phyloP scores from a whole-genome alignment of 176 grass and related monocot species.

The Oryza punctata region DNA sequence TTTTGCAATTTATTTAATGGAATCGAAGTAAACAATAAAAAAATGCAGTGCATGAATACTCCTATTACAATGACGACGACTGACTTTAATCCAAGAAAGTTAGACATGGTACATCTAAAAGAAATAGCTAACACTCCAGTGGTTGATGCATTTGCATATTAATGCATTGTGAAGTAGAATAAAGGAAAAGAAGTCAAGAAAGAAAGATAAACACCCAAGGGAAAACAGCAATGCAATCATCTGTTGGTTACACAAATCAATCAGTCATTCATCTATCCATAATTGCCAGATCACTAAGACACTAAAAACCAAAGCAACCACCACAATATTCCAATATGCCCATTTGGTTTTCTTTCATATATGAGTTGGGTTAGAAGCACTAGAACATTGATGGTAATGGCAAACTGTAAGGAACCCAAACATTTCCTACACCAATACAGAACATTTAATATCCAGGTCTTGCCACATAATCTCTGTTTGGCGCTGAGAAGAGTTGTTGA shows the following conservation, averaged over 20 bases:
- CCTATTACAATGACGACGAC: not conserved
- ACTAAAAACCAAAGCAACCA: slow-evolving; percentile 34
- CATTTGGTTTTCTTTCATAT: slow-evolving; percentile 24
- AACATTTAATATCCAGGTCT: slow-evolving; percentile 20
- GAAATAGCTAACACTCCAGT: slow-evolving; percentile 16
- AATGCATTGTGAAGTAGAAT: not conserved
- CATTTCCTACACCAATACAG: not conserved
- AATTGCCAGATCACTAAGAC: slow-evolving; percentile 7
- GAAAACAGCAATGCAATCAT: slow-evolving; percentile 23
- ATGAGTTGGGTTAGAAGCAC: slow-evolving; percentile 12
- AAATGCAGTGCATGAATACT: slow-evolving; percentile 16
- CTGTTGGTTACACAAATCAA: slow-evolving; percentile 22
- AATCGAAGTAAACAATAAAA: slow-evolving; percentile 19
- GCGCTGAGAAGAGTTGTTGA: slow-evolving; percentile 32
- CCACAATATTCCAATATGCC: not conserved
- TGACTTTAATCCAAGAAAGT: not conserved
- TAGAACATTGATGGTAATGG: not conserved
- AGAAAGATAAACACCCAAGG: not conserved
- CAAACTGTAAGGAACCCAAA: not conserved
- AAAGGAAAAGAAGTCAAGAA: not conserved
- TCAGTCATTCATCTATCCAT: slow-evolving; percentile 8
- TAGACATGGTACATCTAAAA: not conserved
- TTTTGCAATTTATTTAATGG: not conserved
- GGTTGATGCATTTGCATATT: not conserved
- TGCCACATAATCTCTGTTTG: slow-evolving; percentile 25